Base-by-base conservation (phyloP, 148 eudicot genomes). In the Camellia granthamiana region DNA sequence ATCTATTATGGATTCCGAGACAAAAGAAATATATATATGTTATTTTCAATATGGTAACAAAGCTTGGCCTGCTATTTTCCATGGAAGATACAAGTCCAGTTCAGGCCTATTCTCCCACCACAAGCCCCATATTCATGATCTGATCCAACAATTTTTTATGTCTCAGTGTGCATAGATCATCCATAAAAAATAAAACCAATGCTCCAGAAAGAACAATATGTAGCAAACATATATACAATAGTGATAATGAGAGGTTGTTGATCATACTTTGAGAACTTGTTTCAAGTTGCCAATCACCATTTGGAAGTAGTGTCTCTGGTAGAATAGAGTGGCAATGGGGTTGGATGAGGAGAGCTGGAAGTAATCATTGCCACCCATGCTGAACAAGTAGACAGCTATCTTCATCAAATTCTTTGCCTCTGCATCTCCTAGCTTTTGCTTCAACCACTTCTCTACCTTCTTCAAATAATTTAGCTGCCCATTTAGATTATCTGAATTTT, bases 341-440 rank as follows among this genome's bases (percentile, higher is more conserved):
- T 71, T 21, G 4, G 47, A 3, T 6, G 12, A 42, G 61, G 72
- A 41, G 47, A 71, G 8, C n/a, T 61, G 72, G 52, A 77, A 62
- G 60, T 79, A 69, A 44, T 78, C 81, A 51, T 67, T 69, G 13
- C 81, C 81, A 3, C 81, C 81, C n/a, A 69, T 69, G 75, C 60
- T 78, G 81, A 78, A 67, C 66, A 78, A 54, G 74, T 51, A 54
- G 7, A 79, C 82, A 12, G 69, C 61, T 43, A 41, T 72, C 59
- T 8, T 44, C 3, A 72, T 21, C 46, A 71, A 6, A 42, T 21
- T 59, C 68, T 49, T 62, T 3, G 77, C 69, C n/a, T 82, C 72
- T 13, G 58, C 86, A 43, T 72, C 85, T 13, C 91, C 89, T 5
- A 84, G 41, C 70, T 88, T 84, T 19, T 81, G 30, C 88, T 86